These are phyloP conservation scores for Fragaria nilgerrensis DNA, from an alignment of 306 rosid genomes.

Conservation along the genomic window DNA sequence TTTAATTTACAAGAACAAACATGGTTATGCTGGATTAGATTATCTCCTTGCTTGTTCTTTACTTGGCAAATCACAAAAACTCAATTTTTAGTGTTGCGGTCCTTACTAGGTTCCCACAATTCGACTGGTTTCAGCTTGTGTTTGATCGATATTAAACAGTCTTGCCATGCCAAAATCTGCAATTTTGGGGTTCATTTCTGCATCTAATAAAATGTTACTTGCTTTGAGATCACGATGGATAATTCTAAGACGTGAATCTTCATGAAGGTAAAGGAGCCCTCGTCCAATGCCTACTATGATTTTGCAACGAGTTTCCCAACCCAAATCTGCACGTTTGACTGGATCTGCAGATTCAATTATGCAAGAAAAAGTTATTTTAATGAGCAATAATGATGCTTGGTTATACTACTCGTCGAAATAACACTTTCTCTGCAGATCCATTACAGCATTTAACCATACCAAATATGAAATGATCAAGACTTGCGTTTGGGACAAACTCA, in stretches of 20 bases:
- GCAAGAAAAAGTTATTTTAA: no score
- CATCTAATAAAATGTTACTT: neutral
- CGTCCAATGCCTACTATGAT: neutral
- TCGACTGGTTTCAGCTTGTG: neutral
- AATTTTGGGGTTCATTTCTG: neutral
- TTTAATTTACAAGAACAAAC: neutral
- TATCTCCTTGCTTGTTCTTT: neutral
- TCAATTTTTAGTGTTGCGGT: neutral
- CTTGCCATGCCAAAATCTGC: neutral
- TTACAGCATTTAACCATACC: neutral
- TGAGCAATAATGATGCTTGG: no score
- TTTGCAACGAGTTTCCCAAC: neutral
- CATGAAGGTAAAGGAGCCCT: neutral
- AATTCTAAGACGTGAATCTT: neutral
- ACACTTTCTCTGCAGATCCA: no score
- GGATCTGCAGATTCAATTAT: neutral
- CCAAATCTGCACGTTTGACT: neutral
- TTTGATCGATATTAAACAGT: neutral
- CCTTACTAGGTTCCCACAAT: neutral
- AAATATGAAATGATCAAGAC: neutral
- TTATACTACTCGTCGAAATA: no score
- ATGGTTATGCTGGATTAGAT: neutral
- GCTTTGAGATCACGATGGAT: neutral
- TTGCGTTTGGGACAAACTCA: neutral
- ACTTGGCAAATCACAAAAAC: neutral